Conservation (phyloP, 192 early-diverging fungal genomes). For the Thamnidium elegans region DNA sequence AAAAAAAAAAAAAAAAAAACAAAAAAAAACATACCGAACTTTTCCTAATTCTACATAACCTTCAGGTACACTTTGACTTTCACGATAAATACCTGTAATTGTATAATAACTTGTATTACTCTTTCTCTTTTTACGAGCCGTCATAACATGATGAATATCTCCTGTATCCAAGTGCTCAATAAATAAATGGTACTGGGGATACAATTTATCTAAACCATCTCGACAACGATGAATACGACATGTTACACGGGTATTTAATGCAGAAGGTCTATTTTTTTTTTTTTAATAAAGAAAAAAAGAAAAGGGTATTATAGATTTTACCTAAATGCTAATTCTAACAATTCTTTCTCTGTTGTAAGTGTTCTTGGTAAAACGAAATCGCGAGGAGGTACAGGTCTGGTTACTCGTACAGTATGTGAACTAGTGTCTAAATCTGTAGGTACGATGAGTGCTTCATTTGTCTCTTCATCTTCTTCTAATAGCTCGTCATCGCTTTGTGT, state of each 20-base stretch:
- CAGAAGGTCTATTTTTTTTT: conserved; percentile 55
- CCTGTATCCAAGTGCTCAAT: conserved; percentile 60
- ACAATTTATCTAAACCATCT: conserved; percentile 60
- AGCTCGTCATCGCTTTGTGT: not conserved
- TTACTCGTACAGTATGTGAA: conserved; percentile 9
- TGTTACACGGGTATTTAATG: conserved; percentile 60
- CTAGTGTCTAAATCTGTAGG: not conserved
- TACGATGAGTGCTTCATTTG: conserved; percentile 4
- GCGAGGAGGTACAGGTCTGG: conserved; percentile 6
- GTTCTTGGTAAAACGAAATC: conserved; percentile 10
- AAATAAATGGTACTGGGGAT: conserved; percentile 69
- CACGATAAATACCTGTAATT: conserved; percentile 39
- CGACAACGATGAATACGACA: conserved; percentile 64
- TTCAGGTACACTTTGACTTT: not conserved
- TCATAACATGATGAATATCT: conserved; percentile 45
- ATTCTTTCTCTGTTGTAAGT: conserved; percentile 5
- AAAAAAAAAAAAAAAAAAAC: no score
- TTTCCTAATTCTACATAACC: conserved; percentile 18
- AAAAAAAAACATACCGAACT: conserved; percentile 33
- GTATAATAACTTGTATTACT: conserved; percentile 62
- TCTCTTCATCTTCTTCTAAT: not conserved
- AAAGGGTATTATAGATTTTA: not conserved
- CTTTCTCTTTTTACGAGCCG: conserved; percentile 70
- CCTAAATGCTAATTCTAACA: conserved; percentile 14
- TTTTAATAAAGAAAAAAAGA: not conserved